Conservation (phyloP, 129 eudicot species). For the Centella asiatica region DNA sequence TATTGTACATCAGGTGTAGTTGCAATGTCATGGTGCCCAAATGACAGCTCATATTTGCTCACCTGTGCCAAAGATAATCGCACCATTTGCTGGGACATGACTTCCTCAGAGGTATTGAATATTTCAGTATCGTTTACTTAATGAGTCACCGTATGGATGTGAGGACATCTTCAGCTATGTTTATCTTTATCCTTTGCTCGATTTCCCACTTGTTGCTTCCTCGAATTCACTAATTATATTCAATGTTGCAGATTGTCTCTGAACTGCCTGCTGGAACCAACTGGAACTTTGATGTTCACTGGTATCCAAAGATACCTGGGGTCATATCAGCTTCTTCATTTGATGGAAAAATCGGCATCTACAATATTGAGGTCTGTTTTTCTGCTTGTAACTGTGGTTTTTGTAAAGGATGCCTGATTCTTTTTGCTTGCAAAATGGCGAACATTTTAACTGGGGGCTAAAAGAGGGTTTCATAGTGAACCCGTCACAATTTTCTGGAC, state of each 20-base stretch:
- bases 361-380: conserved; percentile 75
- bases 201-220: not conserved
- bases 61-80: conserved; percentile 98
- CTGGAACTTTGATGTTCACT: conserved; percentile 91
- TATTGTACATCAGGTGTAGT: conserved; percentile 69
- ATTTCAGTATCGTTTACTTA: conserved; percentile 1
- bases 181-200: not conserved
- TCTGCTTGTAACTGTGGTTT: conserved; percentile 1
- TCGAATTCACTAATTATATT: conserved; percentile 5
- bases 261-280: conserved; percentile 96
- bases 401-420: not conserved
- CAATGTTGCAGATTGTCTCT: conserved; percentile 64
- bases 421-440: not conserved
- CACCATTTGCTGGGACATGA: conserved; percentile 91
- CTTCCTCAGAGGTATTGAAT: conserved; percentile 57
- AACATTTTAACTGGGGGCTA: not conserved
- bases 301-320: conserved; percentile 94
- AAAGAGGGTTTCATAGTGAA: conserved; percentile 4
- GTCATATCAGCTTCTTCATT: conserved; percentile 92
- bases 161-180: not conserved
- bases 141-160: not conserved
- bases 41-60: conserved; percentile 85
- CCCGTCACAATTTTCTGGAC: not conserved
- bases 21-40: conserved; percentile 98
- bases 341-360: conserved; percentile 90